A percentile compares a stretch with the other conserved stretches of the same genome.
These are phyloP conservation scores for Astrothelium subdiscretum DNA, from an alignment of 495 filamentous ascomycete genomes.

Conservation along the genomic window DNA sequence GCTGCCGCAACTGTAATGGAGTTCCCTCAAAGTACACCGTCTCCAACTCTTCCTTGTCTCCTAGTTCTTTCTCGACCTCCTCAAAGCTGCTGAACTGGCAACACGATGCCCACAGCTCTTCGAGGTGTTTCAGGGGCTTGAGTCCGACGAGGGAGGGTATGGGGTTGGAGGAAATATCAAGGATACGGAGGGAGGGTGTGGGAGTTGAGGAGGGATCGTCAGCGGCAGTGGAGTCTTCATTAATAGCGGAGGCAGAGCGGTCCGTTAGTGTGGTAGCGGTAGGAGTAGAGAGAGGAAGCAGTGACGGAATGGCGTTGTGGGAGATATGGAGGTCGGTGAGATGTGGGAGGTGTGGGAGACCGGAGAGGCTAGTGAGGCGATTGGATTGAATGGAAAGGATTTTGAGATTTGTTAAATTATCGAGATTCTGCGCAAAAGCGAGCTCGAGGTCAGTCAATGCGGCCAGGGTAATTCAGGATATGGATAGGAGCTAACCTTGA, in stretches of 20 bases:
- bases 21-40: conserved; percentile 98
- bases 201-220: conserved; percentile 9
- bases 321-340: conserved; percentile 96
- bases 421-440: conserved; percentile 40
- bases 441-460: neutral
- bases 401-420: conserved; percentile 61
- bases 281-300: conserved; percentile 64
- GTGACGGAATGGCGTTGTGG: conserved; percentile 79
- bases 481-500: conserved; percentile 42
- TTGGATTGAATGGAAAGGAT: conserved; percentile 97
- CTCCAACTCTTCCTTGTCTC: conserved; percentile 62
- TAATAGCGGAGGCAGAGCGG: conserved; percentile 72
- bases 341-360: conserved; percentile 57
- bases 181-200: conserved; percentile 45
- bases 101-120: conserved; percentile 92
- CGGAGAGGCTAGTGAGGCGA: conserved; percentile 69
- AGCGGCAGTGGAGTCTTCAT: conserved; percentile 12
- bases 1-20: conserved; percentile 64
- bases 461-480: neutral
- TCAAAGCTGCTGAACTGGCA: conserved; percentile 67
- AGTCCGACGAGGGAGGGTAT: conserved; percentile 64
- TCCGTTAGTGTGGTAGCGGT: too few species aligned
- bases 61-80: conserved; percentile 72
- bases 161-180: conserved; percentile 88
- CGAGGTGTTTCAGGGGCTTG: conserved; percentile 53